Evolutionary conservation across 345 rosid genomes (phyloP), one percentile per base, ranked within the genome.

Genomic region (Populus simonii): DNA sequence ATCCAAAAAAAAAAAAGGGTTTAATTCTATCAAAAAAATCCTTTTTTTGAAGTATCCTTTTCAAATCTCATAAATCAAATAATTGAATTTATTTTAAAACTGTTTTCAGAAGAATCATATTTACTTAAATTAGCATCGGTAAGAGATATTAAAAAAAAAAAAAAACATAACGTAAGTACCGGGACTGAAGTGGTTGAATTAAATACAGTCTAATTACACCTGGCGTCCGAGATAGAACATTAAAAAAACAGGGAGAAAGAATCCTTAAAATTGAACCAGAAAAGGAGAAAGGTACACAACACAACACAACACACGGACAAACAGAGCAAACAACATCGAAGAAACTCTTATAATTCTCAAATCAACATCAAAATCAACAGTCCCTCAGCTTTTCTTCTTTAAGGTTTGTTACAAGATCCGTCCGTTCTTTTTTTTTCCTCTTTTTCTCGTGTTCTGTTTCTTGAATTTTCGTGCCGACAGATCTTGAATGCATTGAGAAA

Each of bases 101-200:
- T 57, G 51, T 47, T n/a, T 59, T 13, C 11, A 59, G 63, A 59
- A 59, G 63, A 59, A 9, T 59, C 45, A 41, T 10, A 15, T 10
- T 8, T 23, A 3, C 65, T 59, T n/a, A 59, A 59, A 59, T 23
- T 59, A n/a, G 29, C 29, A 59, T 23, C 4, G 39, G 25, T 18
- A 17, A 67, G 33, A 16, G 33, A 33, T 31, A 35, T 29, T 6
- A 16, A 2, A 4, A 4, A 22, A n/a, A 68, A 25, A 22, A 51
- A 71, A 35, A 55, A 35, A n/a, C 29, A 27, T 11, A 71, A 13
- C 3, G 45, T 3, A 7, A 65, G 5, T 5, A 18, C 8, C 78
- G 72, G 71, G 66, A 47, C 71, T 75, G 57, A 75, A 66, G 68
- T 66, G 33, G 43, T 8, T 66, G 71, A 66, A 47, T 75, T 66